Conservation (phyloP, 2,329 filamentous ascomycete genomes). For the Dactylellina parvicollis region DNA sequence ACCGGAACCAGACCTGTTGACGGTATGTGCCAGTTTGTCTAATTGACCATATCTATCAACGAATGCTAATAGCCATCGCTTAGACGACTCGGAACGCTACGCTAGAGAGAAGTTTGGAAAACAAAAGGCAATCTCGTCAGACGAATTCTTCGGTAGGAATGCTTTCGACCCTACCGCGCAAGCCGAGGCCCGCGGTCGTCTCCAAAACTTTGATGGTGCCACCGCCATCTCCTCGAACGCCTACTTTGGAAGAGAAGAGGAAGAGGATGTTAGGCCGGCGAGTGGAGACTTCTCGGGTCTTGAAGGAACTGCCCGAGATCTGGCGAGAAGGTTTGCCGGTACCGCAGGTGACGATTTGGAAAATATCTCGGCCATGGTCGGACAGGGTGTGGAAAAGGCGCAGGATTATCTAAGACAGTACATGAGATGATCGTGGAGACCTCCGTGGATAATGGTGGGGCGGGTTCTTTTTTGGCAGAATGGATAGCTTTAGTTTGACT, state of each 20-base stretch:
- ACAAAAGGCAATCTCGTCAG: constrained; percentile 96
- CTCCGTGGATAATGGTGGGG: neutral
- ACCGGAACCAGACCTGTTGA: constrained; percentile 76
- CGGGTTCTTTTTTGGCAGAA: constrained; percentile 19
- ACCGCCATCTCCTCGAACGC: constrained; percentile 93
- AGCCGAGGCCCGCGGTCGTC: constrained; percentile 83
- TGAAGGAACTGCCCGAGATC: constrained; percentile 93
- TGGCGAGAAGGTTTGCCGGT: constrained; percentile 92
- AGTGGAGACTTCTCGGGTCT: constrained; percentile 76
- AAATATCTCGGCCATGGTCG: constrained; percentile 82
- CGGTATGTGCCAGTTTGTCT: too few species aligned
- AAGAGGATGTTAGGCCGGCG: constrained; percentile 67
- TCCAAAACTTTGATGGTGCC: constrained; percentile 93
- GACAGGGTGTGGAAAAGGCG: constrained; percentile 83
- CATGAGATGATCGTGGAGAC: constrained; percentile 61
- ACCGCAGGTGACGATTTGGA: constrained; percentile 96
- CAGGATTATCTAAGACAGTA: constrained; percentile 78
- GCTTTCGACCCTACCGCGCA: constrained; percentile 81
- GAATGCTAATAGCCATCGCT: constrained; percentile 56
- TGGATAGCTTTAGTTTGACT: constrained; percentile 8
- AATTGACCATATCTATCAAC: constrained; percentile 6
- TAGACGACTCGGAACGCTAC: constrained; percentile 81
- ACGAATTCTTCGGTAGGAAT: constrained; percentile 97
- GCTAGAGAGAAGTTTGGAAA: constrained; percentile 86
- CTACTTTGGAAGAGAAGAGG: constrained; percentile 94